Conservation (phyloP, 2,329 filamentous ascomycete species). For the Leptographium procerum region DNA sequence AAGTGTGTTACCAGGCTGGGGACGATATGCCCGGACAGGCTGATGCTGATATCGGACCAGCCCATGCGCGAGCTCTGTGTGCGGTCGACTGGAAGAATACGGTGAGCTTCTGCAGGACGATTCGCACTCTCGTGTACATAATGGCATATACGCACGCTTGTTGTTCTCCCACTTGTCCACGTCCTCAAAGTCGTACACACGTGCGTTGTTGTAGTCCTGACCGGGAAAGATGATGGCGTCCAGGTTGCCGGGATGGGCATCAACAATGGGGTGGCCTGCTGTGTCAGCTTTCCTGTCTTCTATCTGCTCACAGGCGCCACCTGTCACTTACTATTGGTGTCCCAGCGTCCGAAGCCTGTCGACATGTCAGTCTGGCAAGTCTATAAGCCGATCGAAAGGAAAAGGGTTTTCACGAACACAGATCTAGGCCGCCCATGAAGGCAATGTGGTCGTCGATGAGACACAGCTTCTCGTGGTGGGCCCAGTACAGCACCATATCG, state of each 20-base stretch:
- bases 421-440: conserved; percentile 86
- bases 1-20: conserved; percentile 70
- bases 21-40: conserved; percentile 62
- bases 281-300: not conserved
- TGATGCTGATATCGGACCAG: conserved; percentile 80
- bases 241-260: conserved; percentile 69
- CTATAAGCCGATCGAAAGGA: conserved; percentile 8
- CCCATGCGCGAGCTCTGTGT: conserved; percentile 76
- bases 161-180: conserved; percentile 74
- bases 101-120: conserved; percentile 3
- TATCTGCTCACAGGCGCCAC: not conserved
- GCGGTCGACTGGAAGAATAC: conserved; percentile 49
- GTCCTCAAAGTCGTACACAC: conserved; percentile 69
- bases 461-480: conserved; percentile 86
- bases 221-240: conserved; percentile 72
- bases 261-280: conserved; percentile 64
- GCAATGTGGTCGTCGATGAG: conserved; percentile 66
- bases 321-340: conserved; percentile 54
- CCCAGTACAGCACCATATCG: conserved; percentile 80
- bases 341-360: conserved; percentile 69
- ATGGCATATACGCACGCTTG: conserved; percentile 39
- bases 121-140: not conserved
- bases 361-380: conserved; percentile 6
- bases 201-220: conserved; percentile 87
- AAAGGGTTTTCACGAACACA: conserved; percentile 39